Base-by-base conservation (phyloP, 345 rosid species). In the Mercurialis annua region DNA sequence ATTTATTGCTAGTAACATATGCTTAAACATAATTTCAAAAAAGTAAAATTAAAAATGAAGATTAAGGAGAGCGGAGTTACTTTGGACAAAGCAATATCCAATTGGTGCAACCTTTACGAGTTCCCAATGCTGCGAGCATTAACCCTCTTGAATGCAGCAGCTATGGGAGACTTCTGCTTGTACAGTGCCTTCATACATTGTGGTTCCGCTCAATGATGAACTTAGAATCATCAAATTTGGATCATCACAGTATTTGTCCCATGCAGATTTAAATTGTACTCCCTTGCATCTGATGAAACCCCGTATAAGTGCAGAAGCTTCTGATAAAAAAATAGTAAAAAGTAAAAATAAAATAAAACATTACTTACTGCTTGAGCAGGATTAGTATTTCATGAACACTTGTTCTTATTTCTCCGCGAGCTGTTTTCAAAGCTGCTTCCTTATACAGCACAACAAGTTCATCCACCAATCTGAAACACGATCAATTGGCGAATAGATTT, bases 341-440 rank as follows among this genome's bases (percentile, higher is more conserved):
- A 59, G 20, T 57, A 30, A 23, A 17, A 57, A 27, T 5, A 14
- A 24, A 31, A 58, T 16, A 6, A 47, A 36, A 23, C 2, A 27
- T n/a, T 42, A 29, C 90, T 80, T 87, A 93, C 97, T 84, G 73
- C 73, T 82, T 83, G 47, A 94, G 91, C 81, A 91, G 73, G 76
- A 65, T 53, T 74, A 91, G 69, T 74, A 85, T 76, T 73, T 80
- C 80, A 56, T 81, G 71, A 71, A 89, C 76, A 50, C 68, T 58
- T 6, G 68, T 49, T 83, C 91, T 84, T 31, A 93, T 89, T 48
- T 85, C 90, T 75, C 87, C 87, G 1, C 91, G 85, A 40, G 79
- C 84, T 33, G 54, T 80, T 77, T 76, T 86, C 51, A 87, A 59
- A 0, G 95, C 87, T 33, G 91, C 87, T 69, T 88, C 90, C 78